Conservation (phyloP, 2,329 filamentous ascomycete genomes). For the Cordyceps militaris region DNA sequence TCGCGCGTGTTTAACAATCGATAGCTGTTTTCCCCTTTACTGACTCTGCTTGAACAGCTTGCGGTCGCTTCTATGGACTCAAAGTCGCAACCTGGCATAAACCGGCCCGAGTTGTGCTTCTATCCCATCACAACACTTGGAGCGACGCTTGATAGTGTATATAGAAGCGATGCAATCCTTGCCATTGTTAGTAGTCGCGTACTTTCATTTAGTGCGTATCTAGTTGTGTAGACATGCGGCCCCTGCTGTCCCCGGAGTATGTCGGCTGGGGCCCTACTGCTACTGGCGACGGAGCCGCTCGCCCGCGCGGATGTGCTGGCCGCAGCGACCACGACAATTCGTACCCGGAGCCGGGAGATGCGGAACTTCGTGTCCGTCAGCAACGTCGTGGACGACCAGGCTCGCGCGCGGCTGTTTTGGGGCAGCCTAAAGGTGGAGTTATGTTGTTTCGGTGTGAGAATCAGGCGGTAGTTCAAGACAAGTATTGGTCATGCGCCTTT, state of each 20-base stretch:
- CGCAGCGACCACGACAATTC: constrained; percentile 19
- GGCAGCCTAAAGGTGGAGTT: constrained; percentile 6
- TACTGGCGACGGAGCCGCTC: constrained; percentile 20
- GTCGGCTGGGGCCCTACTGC: constrained; percentile 20
- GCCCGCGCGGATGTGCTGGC: constrained; percentile 15
- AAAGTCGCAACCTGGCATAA: no score
- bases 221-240: not conserved
- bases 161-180: not conserved
- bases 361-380: constrained; percentile 18
- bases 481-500: not conserved
- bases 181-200: no score
- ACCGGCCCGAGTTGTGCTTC: no score
- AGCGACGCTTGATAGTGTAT: not conserved
- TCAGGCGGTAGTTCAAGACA: not conserved
- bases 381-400: constrained; percentile 20
- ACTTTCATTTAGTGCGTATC: not conserved
- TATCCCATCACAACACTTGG: no score
- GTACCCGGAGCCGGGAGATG: constrained; percentile 19
- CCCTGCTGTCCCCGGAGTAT: constrained; percentile 13
- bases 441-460: no score
- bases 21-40: no score
- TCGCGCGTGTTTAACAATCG: no score
- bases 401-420: constrained; percentile 19
- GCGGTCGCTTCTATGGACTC: no score
- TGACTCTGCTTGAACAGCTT: no score